These are phyloP conservation scores for Lithocarpus polystachyus DNA, from an alignment of 306 rosid genomes.

Conservation along the genomic window DNA sequence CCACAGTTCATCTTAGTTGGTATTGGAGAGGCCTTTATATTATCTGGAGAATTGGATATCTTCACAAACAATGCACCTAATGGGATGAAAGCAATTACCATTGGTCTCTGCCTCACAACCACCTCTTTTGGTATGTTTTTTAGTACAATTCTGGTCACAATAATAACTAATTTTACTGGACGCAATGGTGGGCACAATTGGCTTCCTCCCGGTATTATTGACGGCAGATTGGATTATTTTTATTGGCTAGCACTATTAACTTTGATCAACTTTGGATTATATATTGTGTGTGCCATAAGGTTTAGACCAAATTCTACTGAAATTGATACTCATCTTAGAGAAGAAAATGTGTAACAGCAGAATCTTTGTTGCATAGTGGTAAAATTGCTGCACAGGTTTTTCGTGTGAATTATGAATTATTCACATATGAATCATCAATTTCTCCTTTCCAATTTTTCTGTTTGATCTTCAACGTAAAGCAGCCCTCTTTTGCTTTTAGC, in stretches of 20 bases:
- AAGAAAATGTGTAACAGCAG: not conserved
- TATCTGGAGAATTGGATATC: not conserved
- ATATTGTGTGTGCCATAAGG: not conserved
- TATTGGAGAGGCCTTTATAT: not conserved
- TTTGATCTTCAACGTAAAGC: no score
- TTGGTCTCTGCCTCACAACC: not conserved
- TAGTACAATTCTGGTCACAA: not conserved
- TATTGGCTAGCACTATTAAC: not conserved
- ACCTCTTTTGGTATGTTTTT: not conserved
- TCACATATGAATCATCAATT: not conserved
- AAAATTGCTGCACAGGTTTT: no score
- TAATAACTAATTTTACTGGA: not conserved
- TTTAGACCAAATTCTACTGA: not conserved
- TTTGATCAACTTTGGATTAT: not conserved
- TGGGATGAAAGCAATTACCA: not conserved
- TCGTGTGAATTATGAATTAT: no score
- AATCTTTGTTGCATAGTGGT: no score
- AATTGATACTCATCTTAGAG: not conserved
- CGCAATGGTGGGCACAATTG: not conserved
- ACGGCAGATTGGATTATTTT: not conserved
- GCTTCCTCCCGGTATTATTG: not conserved
- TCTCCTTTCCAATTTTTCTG: no score
- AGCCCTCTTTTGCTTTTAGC: no score
- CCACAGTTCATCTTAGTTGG: constrained; percentile 6
- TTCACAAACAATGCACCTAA: not conserved